A percentile compares a stretch with the other conserved stretches of the same genome.
phyloP scores from a whole-genome alignment of 805 yeast species.

The Teunomyces stri region DNA sequence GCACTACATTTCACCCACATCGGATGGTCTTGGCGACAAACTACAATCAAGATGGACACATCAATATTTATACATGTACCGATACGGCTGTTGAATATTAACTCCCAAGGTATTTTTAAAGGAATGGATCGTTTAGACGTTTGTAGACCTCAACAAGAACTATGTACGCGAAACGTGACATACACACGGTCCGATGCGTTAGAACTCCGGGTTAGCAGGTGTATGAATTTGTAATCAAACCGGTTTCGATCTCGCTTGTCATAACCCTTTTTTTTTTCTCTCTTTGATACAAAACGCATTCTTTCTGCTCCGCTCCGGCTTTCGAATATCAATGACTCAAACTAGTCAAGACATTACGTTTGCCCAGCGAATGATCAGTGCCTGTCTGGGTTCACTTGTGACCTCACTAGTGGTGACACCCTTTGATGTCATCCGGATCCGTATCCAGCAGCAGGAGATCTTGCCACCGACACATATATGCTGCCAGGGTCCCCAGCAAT shows the following conservation, averaged over 20 bases:
- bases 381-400: slow-evolving; percentile 70
- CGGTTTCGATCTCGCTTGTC: background rate
- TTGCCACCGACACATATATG: slow-evolving; percentile 34
- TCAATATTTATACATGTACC: slow-evolving; percentile 53
- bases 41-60: slow-evolving; percentile 71
- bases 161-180: too few relatives aligned
- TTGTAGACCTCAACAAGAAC: too few relatives aligned
- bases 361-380: slow-evolving; percentile 70
- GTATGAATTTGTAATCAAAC: too few relatives aligned
- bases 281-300: background rate
- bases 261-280: background rate
- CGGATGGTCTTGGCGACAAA: slow-evolving; percentile 89
- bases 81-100: slow-evolving; percentile 38
- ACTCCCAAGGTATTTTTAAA: background rate
- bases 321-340: background rate
- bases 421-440: slow-evolving; percentile 73
- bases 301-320: background rate
- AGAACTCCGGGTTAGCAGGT: too few relatives aligned
- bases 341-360: slow-evolving; percentile 34
- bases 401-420: slow-evolving; percentile 78
- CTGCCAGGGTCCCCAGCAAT: slow-evolving; percentile 18
- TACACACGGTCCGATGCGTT: too few relatives aligned
- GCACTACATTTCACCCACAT: slow-evolving; percentile 85
- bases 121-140: too few relatives aligned
- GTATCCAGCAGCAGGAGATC: slow-evolving; percentile 75